A percentile compares a stretch with the other conserved stretches of the same genome.
These are phyloP conservation scores for Pisolithus marmoratus DNA, from an alignment of 768 basidiomycete species.

Conservation along the genomic window DNA sequence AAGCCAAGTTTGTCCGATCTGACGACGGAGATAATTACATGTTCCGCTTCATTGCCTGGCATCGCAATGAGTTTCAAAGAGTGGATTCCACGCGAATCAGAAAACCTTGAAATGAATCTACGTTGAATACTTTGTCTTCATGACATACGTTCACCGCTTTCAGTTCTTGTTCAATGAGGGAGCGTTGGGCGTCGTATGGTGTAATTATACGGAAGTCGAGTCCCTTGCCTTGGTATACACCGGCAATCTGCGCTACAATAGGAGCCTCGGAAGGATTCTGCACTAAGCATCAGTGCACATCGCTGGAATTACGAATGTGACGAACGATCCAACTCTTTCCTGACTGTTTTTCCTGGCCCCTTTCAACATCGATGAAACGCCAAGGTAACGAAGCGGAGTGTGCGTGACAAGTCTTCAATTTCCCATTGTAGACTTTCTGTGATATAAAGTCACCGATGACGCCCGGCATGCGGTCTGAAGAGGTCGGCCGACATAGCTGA, in stretches of 20 bases:
- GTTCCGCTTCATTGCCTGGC: conserved; percentile 46
- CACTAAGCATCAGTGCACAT: too few relatives aligned
- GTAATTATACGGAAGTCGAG: conserved; percentile 59
- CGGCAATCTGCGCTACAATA: too few relatives aligned
- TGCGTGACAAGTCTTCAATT: conserved; percentile 53
- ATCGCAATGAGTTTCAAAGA: conserved; percentile 1
- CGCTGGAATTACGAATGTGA: background rate
- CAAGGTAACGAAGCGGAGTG: conserved; percentile 30
- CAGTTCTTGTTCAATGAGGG: conserved; percentile 49
- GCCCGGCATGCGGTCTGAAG: conserved; percentile 74
- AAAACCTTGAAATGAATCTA: conserved; percentile 61
- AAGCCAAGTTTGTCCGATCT: too few relatives aligned
- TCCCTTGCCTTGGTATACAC: too few relatives aligned
- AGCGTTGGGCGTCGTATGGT: too few relatives aligned
- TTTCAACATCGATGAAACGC: conserved; percentile 33
- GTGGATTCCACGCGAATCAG: background rate
- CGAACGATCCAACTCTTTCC: background rate
- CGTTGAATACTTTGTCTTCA: conserved; percentile 55
- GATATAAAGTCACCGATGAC: conserved; percentile 72
- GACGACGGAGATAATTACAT: too few relatives aligned
- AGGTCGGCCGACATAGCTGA: background rate
- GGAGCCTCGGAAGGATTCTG: too few relatives aligned
- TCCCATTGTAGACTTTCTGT: conserved; percentile 48
- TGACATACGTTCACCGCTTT: conserved; percentile 41
- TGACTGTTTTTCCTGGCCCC: conserved; percentile 22